Evolutionary conservation across 2,329 filamentous ascomycete species (phyloP).

Genomic region (Cercospora janseana): DNA sequence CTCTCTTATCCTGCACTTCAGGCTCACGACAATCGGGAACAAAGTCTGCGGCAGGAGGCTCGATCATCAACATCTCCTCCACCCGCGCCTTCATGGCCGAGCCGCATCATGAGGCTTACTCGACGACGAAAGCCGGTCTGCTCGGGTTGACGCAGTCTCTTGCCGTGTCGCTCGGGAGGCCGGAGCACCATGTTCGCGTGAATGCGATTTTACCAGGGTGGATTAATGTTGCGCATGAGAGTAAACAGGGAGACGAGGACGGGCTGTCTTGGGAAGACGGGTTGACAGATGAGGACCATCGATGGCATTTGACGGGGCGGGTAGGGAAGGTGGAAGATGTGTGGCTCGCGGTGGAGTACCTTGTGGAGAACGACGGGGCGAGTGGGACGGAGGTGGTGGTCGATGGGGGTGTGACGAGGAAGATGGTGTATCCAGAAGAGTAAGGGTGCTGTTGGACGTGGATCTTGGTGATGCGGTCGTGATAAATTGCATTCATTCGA

Average conservation of each 20-base stretch:
- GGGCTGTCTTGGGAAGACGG: slow-evolving; percentile 48
- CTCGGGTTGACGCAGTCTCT: slow-evolving; percentile 52
- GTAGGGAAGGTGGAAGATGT: slow-evolving; percentile 53
- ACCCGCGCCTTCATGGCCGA: slow-evolving; percentile 53
- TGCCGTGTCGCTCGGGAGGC: slow-evolving; percentile 49
- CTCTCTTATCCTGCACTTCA: slow-evolving; percentile 28
- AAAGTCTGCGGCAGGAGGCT: slow-evolving; percentile 23
- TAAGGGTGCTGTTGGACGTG: background rate
- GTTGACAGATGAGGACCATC: slow-evolving; percentile 45
- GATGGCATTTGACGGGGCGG: slow-evolving; percentile 52
- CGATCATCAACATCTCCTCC: slow-evolving; percentile 50
- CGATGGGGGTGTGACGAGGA: slow-evolving; percentile 44
- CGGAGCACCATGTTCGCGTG: slow-evolving; percentile 45
- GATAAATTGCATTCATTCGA: background rate
- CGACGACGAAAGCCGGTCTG: slow-evolving; percentile 52
- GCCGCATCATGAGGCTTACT: slow-evolving; percentile 51
- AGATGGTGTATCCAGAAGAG: slow-evolving; percentile 19
- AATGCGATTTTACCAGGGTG: slow-evolving; percentile 54
- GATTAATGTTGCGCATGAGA: slow-evolving; percentile 52
- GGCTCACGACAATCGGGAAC: slow-evolving; percentile 2
- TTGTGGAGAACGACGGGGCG: slow-evolving; percentile 43
- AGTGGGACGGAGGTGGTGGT: slow-evolving; percentile 49
- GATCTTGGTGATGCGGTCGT: background rate
- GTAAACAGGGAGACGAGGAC: slow-evolving; percentile 43
- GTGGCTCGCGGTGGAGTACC: slow-evolving; percentile 42